Conservation (phyloP, 2,329 filamentous ascomycete species). For the Clarireedia homoeocarpa region DNA sequence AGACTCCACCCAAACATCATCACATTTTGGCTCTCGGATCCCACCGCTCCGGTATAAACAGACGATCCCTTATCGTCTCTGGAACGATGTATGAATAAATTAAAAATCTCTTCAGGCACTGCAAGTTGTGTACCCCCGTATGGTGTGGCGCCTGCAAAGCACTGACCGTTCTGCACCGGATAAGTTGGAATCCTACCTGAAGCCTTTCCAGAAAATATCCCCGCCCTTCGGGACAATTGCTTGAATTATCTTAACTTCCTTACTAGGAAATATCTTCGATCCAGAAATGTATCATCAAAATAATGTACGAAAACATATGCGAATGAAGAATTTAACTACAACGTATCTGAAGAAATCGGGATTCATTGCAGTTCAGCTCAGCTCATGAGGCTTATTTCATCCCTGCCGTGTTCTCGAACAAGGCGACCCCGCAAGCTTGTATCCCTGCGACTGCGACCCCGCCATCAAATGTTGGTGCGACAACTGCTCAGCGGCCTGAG, state of each 20-base stretch:
- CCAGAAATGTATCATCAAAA: too few relatives aligned
- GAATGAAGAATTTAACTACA: too few relatives aligned
- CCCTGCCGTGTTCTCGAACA: too few relatives aligned
- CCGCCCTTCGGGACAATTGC: neutral
- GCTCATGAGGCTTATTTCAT: too few relatives aligned
- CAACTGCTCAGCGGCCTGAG: neutral
- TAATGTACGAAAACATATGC: too few relatives aligned
- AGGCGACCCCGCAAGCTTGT: too few relatives aligned
- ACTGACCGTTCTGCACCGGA: neutral
- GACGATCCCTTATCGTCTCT: neutral
- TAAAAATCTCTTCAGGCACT: neutral
- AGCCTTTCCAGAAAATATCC: neutral
- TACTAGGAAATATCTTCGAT: neutral
- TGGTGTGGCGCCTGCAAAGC: neutral
- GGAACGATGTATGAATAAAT: neutral
- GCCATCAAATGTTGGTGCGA: neutral
- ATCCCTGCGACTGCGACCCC: neutral
- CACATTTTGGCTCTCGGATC: neutral
- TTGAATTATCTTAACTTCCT: neutral
- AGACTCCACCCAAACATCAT: neutral
- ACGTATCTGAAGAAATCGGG: too few relatives aligned
- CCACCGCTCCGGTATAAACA: neutral
- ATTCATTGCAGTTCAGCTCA: too few relatives aligned
- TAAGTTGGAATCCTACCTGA: neutral
- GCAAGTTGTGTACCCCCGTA: neutral